phyloP scores from a whole-genome alignment of 257 asterid species.

The Solanum boliviense region DNA sequence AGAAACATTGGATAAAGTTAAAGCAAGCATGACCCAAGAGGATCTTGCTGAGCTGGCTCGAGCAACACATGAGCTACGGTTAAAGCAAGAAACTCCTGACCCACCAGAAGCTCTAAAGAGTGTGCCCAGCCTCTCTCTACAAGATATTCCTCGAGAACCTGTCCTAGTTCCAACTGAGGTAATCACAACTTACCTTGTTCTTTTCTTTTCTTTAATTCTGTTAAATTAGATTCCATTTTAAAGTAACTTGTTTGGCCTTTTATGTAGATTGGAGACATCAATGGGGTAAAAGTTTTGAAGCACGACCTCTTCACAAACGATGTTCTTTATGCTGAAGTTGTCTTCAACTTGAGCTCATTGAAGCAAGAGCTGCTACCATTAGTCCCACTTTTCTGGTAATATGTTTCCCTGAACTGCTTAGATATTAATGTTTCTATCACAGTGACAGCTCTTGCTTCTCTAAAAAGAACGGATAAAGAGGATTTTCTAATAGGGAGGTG shows the following conservation, averaged over 20 bases:
- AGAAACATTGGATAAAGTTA: conserved; percentile 60
- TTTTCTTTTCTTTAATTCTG: background rate
- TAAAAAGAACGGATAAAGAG: background rate
- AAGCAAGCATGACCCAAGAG: conserved; percentile 77
- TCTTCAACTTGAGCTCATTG: conserved; percentile 80
- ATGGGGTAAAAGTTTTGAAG: conserved; percentile 65
- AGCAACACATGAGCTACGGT: conserved; percentile 74
- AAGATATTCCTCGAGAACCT: conserved; percentile 88
- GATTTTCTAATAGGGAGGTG: background rate
- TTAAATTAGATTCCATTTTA: conserved; percentile 7
- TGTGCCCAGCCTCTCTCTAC: conserved; percentile 79
- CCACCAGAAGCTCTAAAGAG: conserved; percentile 92
- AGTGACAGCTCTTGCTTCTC: background rate
- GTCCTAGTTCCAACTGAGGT: conserved; percentile 78
- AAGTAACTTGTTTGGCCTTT: conserved; percentile 8
- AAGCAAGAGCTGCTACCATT: conserved; percentile 90
- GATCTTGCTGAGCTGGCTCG: conserved; percentile 98
- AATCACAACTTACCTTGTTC: background rate
- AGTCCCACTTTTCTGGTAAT: conserved; percentile 97
- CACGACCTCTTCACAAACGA: conserved; percentile 97
- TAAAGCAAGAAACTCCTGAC: conserved; percentile 98
- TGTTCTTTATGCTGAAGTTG: conserved; percentile 91
- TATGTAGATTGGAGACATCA: conserved; percentile 66
- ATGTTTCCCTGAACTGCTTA: background rate
- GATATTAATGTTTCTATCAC: background rate